Percentiles rank a stretch among this genome's conserved stretches.
Conservation (phyloP, 805 yeast genomes). For the Pichia exigua region DNA sequence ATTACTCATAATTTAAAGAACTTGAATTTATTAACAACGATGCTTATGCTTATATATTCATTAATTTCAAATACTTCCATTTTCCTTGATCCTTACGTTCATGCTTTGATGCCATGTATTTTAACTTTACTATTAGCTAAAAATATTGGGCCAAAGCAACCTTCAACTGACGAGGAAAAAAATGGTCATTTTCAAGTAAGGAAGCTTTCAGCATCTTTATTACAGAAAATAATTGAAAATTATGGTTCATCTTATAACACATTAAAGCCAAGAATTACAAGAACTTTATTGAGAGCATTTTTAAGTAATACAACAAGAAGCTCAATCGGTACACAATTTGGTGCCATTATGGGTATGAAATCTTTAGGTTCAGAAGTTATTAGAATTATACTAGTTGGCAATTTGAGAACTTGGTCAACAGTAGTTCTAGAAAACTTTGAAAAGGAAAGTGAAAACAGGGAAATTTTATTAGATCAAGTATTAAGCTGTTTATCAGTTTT, state of each 20-base stretch:
- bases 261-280: conserved; percentile 84
- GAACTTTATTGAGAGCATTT: conserved; percentile 87
- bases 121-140: conserved; percentile 84
- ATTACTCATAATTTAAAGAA: conserved; percentile 80
- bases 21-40: conserved; percentile 62
- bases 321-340: conserved; percentile 86
- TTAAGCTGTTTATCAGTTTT: conserved; percentile 49
- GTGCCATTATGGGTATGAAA: conserved; percentile 78
- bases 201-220: conserved; percentile 78
- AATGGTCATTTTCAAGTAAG: conserved; percentile 53
- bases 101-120: conserved; percentile 94
- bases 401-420: conserved; percentile 71
- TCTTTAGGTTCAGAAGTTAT: conserved; percentile 85
- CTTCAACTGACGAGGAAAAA: conserved; percentile 16
- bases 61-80: conserved; percentile 75
- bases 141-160: conserved; percentile 51
- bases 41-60: conserved; percentile 84
- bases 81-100: conserved; percentile 91
- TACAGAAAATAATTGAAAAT: conserved; percentile 67
- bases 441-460: conserved; percentile 16
- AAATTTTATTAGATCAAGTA: conserved; percentile 36
- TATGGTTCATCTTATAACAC: conserved; percentile 85
- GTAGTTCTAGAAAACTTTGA: conserved; percentile 38
- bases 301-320: conserved; percentile 60
- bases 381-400: conserved; percentile 75